phyloP scores from a whole-genome alignment of 2,329 filamentous ascomycete species.

The Sclerotinia sclerotiorum region DNA sequence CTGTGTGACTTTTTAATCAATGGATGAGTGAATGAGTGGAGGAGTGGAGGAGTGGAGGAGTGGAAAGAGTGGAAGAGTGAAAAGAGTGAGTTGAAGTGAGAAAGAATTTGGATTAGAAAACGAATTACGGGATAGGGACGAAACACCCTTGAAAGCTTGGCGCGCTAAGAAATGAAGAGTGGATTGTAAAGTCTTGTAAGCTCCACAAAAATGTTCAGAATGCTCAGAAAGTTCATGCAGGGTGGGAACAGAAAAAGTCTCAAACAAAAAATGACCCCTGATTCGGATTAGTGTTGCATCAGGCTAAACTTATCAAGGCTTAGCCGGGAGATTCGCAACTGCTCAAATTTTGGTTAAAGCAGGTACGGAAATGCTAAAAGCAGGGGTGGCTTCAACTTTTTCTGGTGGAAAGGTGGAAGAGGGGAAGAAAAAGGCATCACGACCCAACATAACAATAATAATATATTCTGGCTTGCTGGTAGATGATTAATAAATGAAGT shows the following conservation, averaged over 20 bases:
- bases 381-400: not conserved
- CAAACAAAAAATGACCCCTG: constrained; percentile 13
- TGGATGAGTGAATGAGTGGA: not conserved
- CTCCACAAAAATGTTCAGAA: not conserved
- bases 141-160: constrained; percentile 11
- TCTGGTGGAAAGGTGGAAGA: too few species aligned
- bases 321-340: not conserved
- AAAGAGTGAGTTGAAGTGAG: too few species aligned
- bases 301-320: not conserved
- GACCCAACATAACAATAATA: not conserved
- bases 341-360: constrained; percentile 13
- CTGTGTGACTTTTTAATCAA: not conserved
- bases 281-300: not conserved
- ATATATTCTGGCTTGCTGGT: not conserved
- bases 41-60: not conserved
- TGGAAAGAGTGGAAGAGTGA: not conserved
- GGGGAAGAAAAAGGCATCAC: not conserved
- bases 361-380: constrained; percentile 4
- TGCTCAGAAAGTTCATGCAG: constrained; percentile 8
- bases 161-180: not conserved
- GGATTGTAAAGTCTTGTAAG: not conserved
- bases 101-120: constrained; percentile 2
- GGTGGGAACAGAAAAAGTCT: not conserved
- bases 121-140: not conserved
- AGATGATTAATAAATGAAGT: not conserved